Base-by-base conservation (phyloP, 148 eudicot genomes). In the Rhododendron henanense region DNA sequence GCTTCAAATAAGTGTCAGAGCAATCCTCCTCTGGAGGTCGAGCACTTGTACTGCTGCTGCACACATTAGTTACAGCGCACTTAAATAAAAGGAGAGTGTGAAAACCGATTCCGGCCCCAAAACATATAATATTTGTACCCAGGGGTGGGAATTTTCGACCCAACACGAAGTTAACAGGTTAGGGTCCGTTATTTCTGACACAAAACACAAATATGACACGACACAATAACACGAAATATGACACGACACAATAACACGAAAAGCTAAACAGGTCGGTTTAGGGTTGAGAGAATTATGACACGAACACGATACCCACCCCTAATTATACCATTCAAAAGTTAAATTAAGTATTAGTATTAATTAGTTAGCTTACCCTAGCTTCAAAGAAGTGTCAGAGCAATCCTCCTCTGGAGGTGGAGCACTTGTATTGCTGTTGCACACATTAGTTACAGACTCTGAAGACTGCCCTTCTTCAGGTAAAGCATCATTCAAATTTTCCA, bases 341-440 rank as follows among this genome's bases (percentile, higher is more conserved):
- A 11, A 74, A 10, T 15, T 16, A 41, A 5, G 35, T 33, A 33
- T 33, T 41, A 39, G 6, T 9, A 45, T 45, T 45, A n/a, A 41
- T 19, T 77, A 77, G 6, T 45, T 10, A 41, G 57, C 89, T 89
- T 86, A 93, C 94, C 92, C 93, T 53, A 93, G 83, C 71, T 90
- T 92, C 84, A 93, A 90, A 81, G 89, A 92, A 59, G 93, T 88
- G 41, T 91, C 90, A 3, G 95, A 92, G 87, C 82, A 86, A 90
- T 93, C 92, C 76, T 91, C 93, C 69, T 90, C 94, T 0, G 86
- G 85, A 75, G 91, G 93, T 19, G 92, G 91, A 81, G 88, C 92
- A 10, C 91, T 85, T 3, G 45, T 41, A 41, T 89, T 86, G 5
- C 41, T 85, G 61, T 87, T 85, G 82, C 89, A 85, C 10, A 37